Evolutionary conservation across 1,284 basidiomycete genomes (phyloP).

Genomic region (Ganoderma multipileum): DNA sequence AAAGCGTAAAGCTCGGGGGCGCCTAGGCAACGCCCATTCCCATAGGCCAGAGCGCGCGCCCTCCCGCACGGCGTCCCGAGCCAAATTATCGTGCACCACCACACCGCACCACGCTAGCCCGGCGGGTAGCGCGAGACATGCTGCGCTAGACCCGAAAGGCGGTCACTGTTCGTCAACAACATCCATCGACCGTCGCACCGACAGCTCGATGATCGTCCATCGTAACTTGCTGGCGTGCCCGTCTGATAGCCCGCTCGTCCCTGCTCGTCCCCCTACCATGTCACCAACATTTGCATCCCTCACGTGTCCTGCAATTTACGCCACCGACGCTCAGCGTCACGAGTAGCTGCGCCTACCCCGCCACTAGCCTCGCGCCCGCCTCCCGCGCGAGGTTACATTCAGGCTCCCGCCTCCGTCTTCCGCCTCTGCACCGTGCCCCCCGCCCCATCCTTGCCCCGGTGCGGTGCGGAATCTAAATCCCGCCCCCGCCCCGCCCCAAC

Average conservation of each 20-base stretch:
- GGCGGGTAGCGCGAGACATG: neutral
- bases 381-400: slow-evolving; percentile 8
- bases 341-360: neutral
- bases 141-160: neutral
- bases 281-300: slow-evolving; percentile 1
- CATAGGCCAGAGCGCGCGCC: neutral
- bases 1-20: neutral
- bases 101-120: neutral
- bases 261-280: neutral
- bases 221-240: neutral
- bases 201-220: neutral
- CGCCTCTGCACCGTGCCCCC: no score
- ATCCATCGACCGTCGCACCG: neutral
- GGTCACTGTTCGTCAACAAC: neutral
- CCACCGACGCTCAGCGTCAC: slow-evolving; percentile 7
- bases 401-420: neutral
- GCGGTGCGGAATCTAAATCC: no score
- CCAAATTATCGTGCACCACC: neutral
- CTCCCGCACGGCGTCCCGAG: neutral
- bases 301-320: slow-evolving; percentile 15
- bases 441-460: no score
- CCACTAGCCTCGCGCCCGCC: slow-evolving; percentile 1
- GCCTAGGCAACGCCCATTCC: slow-evolving; percentile 9
- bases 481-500: no score
- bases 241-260: neutral